Evolutionary conservation across 768 basidiomycete genomes (phyloP).

Genomic region (Podaxis mareebaensis): DNA sequence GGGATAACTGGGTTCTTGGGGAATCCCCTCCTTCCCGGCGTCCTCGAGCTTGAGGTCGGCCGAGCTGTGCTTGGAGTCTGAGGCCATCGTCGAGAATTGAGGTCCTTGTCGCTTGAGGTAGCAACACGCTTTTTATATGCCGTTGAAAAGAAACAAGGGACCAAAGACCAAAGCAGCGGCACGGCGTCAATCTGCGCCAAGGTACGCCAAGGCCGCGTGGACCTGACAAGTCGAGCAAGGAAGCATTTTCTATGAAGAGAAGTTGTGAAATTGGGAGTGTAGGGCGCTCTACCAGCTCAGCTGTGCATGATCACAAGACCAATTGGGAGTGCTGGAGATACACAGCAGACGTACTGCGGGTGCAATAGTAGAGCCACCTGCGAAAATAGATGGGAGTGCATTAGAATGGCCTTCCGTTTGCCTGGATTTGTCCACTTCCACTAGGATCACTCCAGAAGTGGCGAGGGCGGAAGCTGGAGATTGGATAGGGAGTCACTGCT

Average conservation of each 20-base stretch:
- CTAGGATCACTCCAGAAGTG: too few species aligned
- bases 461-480: too few species aligned
- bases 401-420: too few species aligned
- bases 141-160: background rate
- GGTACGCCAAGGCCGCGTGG: background rate
- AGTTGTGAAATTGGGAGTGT: background rate
- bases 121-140: background rate
- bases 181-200: background rate
- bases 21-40: conserved; percentile 18
- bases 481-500: too few species aligned
- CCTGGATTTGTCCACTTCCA: too few species aligned
- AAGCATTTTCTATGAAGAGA: background rate
- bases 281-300: background rate
- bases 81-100: conserved; percentile 18
- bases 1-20: conserved; percentile 18
- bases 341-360: background rate
- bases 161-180: background rate
- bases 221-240: background rate
- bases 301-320: background rate
- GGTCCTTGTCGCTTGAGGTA: background rate
- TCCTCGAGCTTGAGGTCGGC: conserved; percentile 24
- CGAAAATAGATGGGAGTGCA: too few species aligned
- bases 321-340: background rate
- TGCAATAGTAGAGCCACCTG: background rate
- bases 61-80: conserved; percentile 24